Base-by-base conservation (phyloP, 352 stramenopile genomes). In the Pythium phragmitis region DNA sequence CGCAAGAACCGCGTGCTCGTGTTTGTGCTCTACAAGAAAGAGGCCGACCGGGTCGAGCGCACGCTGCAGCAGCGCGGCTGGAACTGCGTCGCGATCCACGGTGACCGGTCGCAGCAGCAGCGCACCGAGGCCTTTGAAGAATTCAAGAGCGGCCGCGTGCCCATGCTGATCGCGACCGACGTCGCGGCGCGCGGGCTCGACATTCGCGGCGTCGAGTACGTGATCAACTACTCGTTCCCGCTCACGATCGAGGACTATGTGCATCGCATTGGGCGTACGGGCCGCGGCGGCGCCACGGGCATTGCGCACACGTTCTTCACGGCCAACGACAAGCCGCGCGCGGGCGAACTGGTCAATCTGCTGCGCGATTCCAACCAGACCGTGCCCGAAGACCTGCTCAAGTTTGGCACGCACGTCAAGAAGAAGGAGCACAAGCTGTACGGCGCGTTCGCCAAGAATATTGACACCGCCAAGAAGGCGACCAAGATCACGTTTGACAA, bases 381-480 rank as follows among this genome's bases (percentile, higher is more conserved):
- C 26, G 89, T 99, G 60, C 97, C 97, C 4, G 84, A 94, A 28
- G 96, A 96, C 49, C 78, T 99, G 37, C 92, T 97, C 70, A 98
- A 98, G 72, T 99, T 99, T 76, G 97, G 97, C 63, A 99, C 96
- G 63, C 97, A 98, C 36, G 98, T 99, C 51, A 99, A 99, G 83
- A 99, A 99, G 86, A 99, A 99, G 91, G 96, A 99, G 76, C 96
- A 99, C 89, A 99, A 99, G 71, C 74, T 99, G 19, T 99, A 99
- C 72, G 97, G 97, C 50, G 97, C 96, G 51, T 98, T 98, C 48
- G 92, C 93, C 41, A 98, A 97, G 73, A 89, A 95, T 63, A 90
- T 96, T 42, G 91, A 97, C 70, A 91, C 96, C 72, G 83, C 60
- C 63, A 99, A 99, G 78, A 98, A 99, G 74, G 94, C 97, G 16